Evolutionary conservation across 306 rosid species (phyloP), one percentile per base, ranked within the genome.

Genomic region (Dicorynia guianensis): DNA sequence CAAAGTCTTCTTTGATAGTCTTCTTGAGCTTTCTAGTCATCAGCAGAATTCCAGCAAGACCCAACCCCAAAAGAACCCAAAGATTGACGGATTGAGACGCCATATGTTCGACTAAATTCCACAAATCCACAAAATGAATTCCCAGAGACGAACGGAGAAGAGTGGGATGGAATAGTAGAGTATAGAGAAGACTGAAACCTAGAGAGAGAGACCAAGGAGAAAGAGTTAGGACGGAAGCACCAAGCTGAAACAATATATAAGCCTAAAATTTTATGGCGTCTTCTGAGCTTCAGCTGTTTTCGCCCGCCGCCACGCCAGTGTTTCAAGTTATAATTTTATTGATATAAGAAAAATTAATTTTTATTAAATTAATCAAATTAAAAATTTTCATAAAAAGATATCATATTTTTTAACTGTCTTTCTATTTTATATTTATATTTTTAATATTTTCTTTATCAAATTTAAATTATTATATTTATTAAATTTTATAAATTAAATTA

Each of bases 41-140:
- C 0, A 90, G 50, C 4, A 92, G 59, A 52, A 96, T 86, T 79
- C 99, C 99, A 10, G 99, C 99, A 79, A 96, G 67, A 30, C 99
- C 92, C 63, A 96, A 76, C 33, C 98, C 97, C 75, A 96, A 67
- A 10, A 92, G 55, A 1, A 96, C 99, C 96, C 96, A 93, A 11
- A 96, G 79, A 77, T 93, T 91, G 5, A 93, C 84, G 43, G 98
- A 83, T 53, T 89, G 96, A 77, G 93, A 85, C 49, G 84, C 89
- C 97, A 93, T 90, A 66, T 50, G 63, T 72, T 5, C 44, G 17
- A 14, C 1, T n/a, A 30, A 19, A 13, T 38, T 13, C 47, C n/a
- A 8, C 11, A 25, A 77, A 64, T 69, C 74, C 75, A 47, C 67
- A 17, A 36, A 71, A 6, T 46, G 12, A 66, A 66, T 20, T 46